Evolutionary conservation across 441 rosid species (phyloP).

Genomic region (Jatropha multifida): DNA sequence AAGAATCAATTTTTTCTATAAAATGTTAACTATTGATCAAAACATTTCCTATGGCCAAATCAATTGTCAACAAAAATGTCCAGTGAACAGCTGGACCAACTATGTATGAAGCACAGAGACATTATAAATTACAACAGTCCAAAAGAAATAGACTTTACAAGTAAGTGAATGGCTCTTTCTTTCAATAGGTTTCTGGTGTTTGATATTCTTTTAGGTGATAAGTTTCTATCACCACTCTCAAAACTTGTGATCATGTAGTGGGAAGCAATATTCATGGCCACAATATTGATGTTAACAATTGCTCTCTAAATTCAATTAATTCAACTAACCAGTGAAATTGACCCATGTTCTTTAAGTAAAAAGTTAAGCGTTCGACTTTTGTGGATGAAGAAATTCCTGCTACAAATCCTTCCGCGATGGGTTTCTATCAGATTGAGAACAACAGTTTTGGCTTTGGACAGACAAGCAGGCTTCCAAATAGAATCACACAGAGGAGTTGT

Average conservation of each 20-base stretch:
- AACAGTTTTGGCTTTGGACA: neutral
- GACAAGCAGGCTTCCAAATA: slow-evolving; percentile 19
- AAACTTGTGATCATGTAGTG: neutral
- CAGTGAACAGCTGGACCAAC: slow-evolving; percentile 8
- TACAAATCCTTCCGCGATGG: neutral
- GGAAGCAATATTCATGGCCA: neutral
- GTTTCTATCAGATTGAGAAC: slow-evolving; percentile 17
- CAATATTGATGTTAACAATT: slow-evolving; percentile 1
- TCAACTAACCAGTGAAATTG: no score
- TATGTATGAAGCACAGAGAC: neutral
- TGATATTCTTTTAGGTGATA: slow-evolving; percentile 19
- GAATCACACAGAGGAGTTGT: slow-evolving; percentile 6
- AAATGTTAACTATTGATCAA: neutral
- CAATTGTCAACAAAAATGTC: slow-evolving; percentile 1
- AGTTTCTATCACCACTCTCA: neutral
- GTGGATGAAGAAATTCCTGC: no score
- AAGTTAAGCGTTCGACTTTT: no score
- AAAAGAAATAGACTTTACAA: slow-evolving; percentile 5
- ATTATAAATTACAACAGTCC: neutral
- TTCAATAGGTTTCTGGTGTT: slow-evolving; percentile 13
- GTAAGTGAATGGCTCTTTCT: neutral
- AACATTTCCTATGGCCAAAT: neutral
- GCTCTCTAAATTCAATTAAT: slow-evolving; percentile 15
- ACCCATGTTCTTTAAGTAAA: no score
- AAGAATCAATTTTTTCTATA: neutral